Base-by-base conservation (phyloP, 805 yeast species). In the Pichia nakasei region DNA sequence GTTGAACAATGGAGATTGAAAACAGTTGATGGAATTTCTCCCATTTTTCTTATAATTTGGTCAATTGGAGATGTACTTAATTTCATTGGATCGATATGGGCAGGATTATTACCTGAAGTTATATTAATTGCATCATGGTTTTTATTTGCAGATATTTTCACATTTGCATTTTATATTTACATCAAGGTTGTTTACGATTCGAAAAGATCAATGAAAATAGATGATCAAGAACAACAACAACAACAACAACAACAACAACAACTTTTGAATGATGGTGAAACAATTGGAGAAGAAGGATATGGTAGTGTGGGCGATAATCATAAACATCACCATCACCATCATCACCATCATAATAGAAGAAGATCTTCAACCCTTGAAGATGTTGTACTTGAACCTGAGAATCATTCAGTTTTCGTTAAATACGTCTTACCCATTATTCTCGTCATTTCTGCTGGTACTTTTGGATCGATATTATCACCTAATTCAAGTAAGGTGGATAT, bases 1-100 rank as follows among this genome's bases (percentile, higher is more conserved):
- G 72, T 84, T 22, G 94, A 84, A 58, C 91, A 84, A 63, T 85
- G 88, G 88, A 64, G 84, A 43, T 63, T 78, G 43, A 78, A 84
- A 55, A 72, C 79, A 17, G 85, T 87, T 4, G 89, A 82, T 29
- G 94, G 94, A 6, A 77, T 84, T 21, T 76, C 91, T 33, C 70
- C 81, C 27, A 73, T 80, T 6, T 83, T 85, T 53, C 70, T 84
- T 22, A 51, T 73, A 11, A 72, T 80, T 42, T 84, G 93, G 93
- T 70, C 81, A 34, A 52, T 78, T 17, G 93, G 93, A 4, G 94
- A 84, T 54, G 42, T 83, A 9, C 69, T 79, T 50, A 85, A 84
- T 57, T 66, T 85, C 32, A 54, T 67, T 1, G 94, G 94, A 2
- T 66, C 89, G 0, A 24, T 83, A 2, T 77, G 84, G 84, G 93